A percentile compares a stretch with the other conserved stretches of the same genome.
phyloP scores from a whole-genome alignment of 2,329 filamentous ascomycete genomes.

The Hymenoscyphus infarciens region DNA sequence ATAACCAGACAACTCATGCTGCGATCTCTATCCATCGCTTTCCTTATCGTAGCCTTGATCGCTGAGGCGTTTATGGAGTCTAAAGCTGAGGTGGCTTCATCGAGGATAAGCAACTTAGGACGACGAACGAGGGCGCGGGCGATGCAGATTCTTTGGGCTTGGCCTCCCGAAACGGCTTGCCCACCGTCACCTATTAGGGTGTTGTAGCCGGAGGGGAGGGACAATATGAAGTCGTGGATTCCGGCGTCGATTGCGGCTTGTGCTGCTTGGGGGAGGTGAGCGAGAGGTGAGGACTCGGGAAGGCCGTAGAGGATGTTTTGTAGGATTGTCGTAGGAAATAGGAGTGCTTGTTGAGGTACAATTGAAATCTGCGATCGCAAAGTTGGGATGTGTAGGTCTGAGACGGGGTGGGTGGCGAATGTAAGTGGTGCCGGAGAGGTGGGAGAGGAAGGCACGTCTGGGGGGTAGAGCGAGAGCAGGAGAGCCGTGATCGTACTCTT shows the following conservation, averaged over 20 bases:
- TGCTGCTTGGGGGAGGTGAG: slow-evolving; percentile 44
- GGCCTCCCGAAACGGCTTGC: slow-evolving; percentile 70
- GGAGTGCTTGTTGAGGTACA: slow-evolving; percentile 66
- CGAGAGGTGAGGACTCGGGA: slow-evolving; percentile 48
- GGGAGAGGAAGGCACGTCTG: not conserved
- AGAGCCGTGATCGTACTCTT: slow-evolving; percentile 82
- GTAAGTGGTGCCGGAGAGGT: slow-evolving; percentile 38
- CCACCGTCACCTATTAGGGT: slow-evolving; percentile 77
- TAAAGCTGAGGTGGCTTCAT: slow-evolving; percentile 82
- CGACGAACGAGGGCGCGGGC: slow-evolving; percentile 71
- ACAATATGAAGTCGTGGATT: slow-evolving; percentile 73
- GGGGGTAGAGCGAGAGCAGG: slow-evolving; percentile 58
- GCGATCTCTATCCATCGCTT: slow-evolving; percentile 42
- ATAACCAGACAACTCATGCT: slow-evolving; percentile 71
- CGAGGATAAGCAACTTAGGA: slow-evolving; percentile 72
- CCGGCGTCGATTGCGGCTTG: slow-evolving; percentile 55
- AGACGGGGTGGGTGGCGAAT: slow-evolving; percentile 56
- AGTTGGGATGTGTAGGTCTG: slow-evolving; percentile 54
- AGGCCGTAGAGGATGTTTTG: slow-evolving; percentile 84
- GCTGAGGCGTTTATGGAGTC: slow-evolving; percentile 64
- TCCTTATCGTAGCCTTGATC: slow-evolving; percentile 59
- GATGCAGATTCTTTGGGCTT: slow-evolving; percentile 77
- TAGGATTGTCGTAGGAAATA: slow-evolving; percentile 74
- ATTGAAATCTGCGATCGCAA: slow-evolving; percentile 62
- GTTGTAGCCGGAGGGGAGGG: slow-evolving; percentile 66